These are phyloP conservation scores for Clarireedia monteithiana DNA, from an alignment of 2,329 filamentous ascomycete genomes.

Conservation along the genomic window DNA sequence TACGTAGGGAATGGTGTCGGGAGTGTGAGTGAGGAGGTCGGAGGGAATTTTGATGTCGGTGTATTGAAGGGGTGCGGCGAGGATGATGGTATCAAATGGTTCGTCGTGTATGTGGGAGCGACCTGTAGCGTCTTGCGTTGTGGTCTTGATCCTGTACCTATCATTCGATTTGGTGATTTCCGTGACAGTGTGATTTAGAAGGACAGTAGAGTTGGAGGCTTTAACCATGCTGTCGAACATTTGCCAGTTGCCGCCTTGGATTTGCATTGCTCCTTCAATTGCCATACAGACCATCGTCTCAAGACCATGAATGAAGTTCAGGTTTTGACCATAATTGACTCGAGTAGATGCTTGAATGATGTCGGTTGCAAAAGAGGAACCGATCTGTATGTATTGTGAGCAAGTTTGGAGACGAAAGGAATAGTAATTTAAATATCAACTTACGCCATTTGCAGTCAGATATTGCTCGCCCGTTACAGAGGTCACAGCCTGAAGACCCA, in stretches of 20 bases:
- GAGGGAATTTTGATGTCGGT: conserved; percentile 58
- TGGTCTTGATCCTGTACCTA: conserved; percentile 39
- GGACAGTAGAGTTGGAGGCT: conserved; percentile 51
- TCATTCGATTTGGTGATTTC: conserved; percentile 41
- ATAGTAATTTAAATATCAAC: conserved; percentile 4
- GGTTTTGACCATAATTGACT: conserved; percentile 90
- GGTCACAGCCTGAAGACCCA: conserved; percentile 60
- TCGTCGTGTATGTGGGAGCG: conserved; percentile 16
- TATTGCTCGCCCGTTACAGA: conserved; percentile 66
- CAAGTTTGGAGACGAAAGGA: background rate
- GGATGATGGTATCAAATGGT: conserved; percentile 68
- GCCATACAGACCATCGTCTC: conserved; percentile 88
- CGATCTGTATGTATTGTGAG: conserved; percentile 40
- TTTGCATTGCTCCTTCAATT: conserved; percentile 70
- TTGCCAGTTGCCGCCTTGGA: conserved; percentile 85
- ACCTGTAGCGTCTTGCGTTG: conserved; percentile 10
- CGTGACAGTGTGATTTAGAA: conserved; percentile 61
- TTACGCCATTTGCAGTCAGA: conserved; percentile 54
- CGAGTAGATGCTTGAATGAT: conserved; percentile 85
- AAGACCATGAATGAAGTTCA: conserved; percentile 78
- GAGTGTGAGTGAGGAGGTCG: conserved; percentile 58
- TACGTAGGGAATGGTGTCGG: conserved; percentile 79
- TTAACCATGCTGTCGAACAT: conserved; percentile 82
- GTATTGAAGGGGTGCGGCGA: conserved; percentile 80
- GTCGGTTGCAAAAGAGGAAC: conserved; percentile 61